Evolutionary conservation across 1,284 basidiomycete species (phyloP).

Genomic region (Ganoderma meredithae): DNA sequence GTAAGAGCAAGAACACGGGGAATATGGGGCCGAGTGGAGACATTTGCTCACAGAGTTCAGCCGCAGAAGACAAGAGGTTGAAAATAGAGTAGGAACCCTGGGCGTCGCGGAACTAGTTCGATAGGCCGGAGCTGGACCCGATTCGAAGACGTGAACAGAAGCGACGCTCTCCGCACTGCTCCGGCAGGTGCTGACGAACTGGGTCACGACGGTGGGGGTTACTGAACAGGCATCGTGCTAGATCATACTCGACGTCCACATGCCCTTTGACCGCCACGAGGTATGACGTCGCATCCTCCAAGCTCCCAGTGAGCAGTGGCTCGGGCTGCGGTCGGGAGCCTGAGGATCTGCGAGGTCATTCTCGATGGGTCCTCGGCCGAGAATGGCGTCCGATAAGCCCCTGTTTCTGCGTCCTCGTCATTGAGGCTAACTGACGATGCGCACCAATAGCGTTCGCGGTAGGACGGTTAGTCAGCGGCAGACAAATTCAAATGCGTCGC

Average conservation of each 20-base stretch:
- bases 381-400: too few species aligned
- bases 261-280: not conserved
- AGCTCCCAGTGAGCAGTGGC: not conserved
- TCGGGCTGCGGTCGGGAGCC: too few species aligned
- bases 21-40: not conserved
- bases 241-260: not conserved
- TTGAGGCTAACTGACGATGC: too few species aligned
- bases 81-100: not conserved
- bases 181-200: not conserved
- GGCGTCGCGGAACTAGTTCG: not conserved
- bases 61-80: not conserved
- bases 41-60: conserved; percentile 4
- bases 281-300: not conserved
- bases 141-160: not conserved
- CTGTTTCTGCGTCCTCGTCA: too few species aligned
- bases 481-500: too few species aligned
- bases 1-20: not conserved
- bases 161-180: not conserved
- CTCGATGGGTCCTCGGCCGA: too few species aligned
- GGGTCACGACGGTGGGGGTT: not conserved
- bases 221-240: not conserved
- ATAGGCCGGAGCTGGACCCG: not conserved
- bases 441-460: too few species aligned
- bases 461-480: too few species aligned
- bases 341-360: too few species aligned